A percentile compares a stretch with the other conserved stretches of the same genome.
Evolutionary conservation across 495 filamentous ascomycete species (phyloP).

Genomic region (Xylaria venustula): DNA sequence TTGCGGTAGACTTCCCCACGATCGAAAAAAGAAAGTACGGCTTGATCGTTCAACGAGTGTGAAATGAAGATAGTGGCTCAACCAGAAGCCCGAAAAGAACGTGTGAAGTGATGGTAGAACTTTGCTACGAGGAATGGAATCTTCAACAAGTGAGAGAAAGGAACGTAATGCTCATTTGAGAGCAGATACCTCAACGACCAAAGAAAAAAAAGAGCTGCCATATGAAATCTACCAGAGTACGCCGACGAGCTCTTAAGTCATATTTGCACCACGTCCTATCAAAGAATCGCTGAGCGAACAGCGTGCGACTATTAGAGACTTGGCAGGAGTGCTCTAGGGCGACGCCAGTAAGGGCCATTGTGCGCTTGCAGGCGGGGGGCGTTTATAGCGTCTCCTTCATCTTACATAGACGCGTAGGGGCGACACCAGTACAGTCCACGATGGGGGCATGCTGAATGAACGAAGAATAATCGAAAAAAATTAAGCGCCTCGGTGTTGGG

Average conservation of each 20-base stretch:
- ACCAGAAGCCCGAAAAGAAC: conserved; percentile 2
- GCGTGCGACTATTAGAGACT: neutral
- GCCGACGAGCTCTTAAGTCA: neutral
- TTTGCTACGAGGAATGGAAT: neutral
- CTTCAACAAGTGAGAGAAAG: neutral
- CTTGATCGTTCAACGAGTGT: neutral
- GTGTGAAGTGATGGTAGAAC: neutral
- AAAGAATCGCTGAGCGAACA: neutral
- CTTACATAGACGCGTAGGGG: neutral
- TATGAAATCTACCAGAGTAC: neutral
- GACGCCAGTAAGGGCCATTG: neutral
- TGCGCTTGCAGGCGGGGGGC: neutral
- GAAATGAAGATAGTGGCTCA: conserved; percentile 1
- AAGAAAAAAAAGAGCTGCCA: neutral
- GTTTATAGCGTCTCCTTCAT: conserved; percentile 8
- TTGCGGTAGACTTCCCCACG: neutral
- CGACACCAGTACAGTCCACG: neutral
- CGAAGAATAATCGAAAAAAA: neutral
- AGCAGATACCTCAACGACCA: neutral
- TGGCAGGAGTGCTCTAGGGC: neutral
- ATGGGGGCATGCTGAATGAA: too few relatives aligned
- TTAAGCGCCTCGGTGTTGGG: conserved; percentile 1
- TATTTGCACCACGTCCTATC: conserved; percentile 1
- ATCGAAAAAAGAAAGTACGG: neutral
- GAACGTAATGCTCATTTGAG: neutral